These are phyloP conservation scores for Quaeritorhiza haematococci DNA, from an alignment of 371 early-diverging fungal genomes.

Conservation along the genomic window DNA sequence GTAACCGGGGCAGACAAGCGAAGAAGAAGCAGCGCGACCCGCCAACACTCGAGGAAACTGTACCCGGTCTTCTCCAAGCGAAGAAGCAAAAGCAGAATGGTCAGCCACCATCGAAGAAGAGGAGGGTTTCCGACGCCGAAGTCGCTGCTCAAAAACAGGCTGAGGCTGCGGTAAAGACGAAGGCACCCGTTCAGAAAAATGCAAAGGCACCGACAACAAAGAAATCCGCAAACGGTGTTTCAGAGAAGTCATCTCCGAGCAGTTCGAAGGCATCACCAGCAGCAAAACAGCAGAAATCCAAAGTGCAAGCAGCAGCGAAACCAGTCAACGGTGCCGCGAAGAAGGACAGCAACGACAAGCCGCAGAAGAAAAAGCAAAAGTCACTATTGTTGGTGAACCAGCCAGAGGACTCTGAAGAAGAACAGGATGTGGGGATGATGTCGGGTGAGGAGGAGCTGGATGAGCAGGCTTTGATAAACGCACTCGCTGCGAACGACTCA, in stretches of 20 bases:
- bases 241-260: background rate
- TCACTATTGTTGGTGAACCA: background rate
- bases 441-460: too few species aligned
- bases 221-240: background rate
- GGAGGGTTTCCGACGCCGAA: constrained; percentile 9
- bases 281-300: too few species aligned
- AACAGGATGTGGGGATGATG: too few species aligned
- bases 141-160: constrained; percentile 24
- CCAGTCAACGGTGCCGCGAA: background rate
- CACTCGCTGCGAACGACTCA: too few species aligned
- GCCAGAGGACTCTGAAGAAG: constrained; percentile 1
- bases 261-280: background rate
- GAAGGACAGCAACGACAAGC: background rate
- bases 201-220: background rate
- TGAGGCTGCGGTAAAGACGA: background rate
- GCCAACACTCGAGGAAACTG: constrained; percentile 1
- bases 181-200: background rate
- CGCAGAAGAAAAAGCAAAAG: background rate
- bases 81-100: background rate
- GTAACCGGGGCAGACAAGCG: constrained; percentile 49
- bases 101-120: constrained; percentile 11
- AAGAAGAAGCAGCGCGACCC: constrained; percentile 65
- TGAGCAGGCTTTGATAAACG: too few species aligned
- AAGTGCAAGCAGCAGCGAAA: background rate
- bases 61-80: background rate